These are phyloP conservation scores for Suillus fuscotomentosus DNA, from an alignment of 768 basidiomycete species.

Conservation along the genomic window DNA sequence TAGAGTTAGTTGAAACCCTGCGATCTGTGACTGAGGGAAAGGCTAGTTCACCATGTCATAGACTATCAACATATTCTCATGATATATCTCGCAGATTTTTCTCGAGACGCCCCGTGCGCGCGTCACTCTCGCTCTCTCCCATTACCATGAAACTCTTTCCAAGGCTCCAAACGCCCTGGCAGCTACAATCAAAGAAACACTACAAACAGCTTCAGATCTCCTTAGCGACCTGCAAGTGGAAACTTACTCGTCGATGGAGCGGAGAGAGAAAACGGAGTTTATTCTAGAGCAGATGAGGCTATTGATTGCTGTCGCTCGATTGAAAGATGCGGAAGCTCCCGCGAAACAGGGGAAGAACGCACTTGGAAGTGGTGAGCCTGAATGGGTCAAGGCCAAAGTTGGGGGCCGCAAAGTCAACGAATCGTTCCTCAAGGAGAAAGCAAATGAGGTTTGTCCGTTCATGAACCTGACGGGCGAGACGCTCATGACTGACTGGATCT, in stretches of 20 bases:
- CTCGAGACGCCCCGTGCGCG: constrained; percentile 95
- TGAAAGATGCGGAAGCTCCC: constrained; percentile 68
- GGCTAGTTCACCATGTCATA: constrained; percentile 44
- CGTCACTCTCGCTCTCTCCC: constrained; percentile 83
- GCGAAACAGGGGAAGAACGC: constrained; percentile 56
- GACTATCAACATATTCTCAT: constrained; percentile 3
- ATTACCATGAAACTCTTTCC: constrained; percentile 76
- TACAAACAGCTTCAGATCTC: constrained; percentile 87
- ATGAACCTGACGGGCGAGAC: constrained; percentile 3
- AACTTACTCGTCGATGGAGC: constrained; percentile 98
- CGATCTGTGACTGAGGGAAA: constrained; percentile 95
- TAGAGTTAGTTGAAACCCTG: constrained; percentile 86
- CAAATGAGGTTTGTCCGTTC: constrained; percentile 68
- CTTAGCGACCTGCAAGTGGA: constrained; percentile 96
- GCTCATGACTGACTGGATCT: constrained; percentile 7
- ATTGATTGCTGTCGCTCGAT: constrained; percentile 70
- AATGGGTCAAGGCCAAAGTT: constrained; percentile 92
- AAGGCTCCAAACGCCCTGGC: constrained; percentile 41
- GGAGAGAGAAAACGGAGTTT: constrained; percentile 97
- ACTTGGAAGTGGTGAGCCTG: constrained; percentile 72
- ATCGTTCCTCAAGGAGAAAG: constrained; percentile 84
- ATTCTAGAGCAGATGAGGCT: constrained; percentile 97
- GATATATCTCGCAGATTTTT: constrained; percentile 72
- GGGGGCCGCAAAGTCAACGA: constrained; percentile 94
- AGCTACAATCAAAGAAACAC: constrained; percentile 53